Evolutionary conservation across 306 rosid species (phyloP), one percentile per base, ranked within the genome.

Genomic region (Medicago arabica): DNA sequence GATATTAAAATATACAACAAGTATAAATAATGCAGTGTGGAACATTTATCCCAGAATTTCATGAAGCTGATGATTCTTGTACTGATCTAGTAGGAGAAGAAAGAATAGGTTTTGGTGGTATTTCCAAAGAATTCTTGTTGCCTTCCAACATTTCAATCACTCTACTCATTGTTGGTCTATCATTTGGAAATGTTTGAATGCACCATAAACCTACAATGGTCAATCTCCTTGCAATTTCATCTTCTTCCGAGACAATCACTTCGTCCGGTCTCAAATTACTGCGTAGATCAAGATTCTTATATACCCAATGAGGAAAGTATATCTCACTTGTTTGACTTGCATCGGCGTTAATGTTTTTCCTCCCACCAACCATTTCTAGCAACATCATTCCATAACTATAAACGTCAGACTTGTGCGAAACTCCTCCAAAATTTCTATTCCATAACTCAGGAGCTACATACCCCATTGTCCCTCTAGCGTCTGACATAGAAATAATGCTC

Each of bases 241-340:
- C 78, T 77, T 84, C 85, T 36, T 76, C 76, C 4, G 25, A 21
- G 0, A 39, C 68, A 51, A 64, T 41, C 4, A 5, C 36, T 2
- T 21, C 68, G 8, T 65, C 3, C 3, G 19, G 11, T 9, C 53
- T 69, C 12, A 82, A 34, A 65, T 67, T 19, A 23, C 2, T 85
- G 8, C 13, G 46, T 3, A 0, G 78, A 80, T 67, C 54, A 67
- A 67, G 69, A 13, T 21, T 73, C 23, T 69, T 44, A 19, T 80
- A 76, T 64, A 80, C 38, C 77, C 79, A 83, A 66, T 80, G 43
- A 0, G 82, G 85, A 62, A 80, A 83, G 63, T 59, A 86, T 19
- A 47, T 60, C 43, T 38, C 47, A 36, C 68, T 63, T 15, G 68
- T 15, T 0, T 63, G 68, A 36, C 47, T 36, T 7, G 68, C 68